Percentiles rank a stretch among this genome's conserved stretches.
phyloP scores from a whole-genome alignment of 768 basidiomycete genomes.

The Suillus spraguei region DNA sequence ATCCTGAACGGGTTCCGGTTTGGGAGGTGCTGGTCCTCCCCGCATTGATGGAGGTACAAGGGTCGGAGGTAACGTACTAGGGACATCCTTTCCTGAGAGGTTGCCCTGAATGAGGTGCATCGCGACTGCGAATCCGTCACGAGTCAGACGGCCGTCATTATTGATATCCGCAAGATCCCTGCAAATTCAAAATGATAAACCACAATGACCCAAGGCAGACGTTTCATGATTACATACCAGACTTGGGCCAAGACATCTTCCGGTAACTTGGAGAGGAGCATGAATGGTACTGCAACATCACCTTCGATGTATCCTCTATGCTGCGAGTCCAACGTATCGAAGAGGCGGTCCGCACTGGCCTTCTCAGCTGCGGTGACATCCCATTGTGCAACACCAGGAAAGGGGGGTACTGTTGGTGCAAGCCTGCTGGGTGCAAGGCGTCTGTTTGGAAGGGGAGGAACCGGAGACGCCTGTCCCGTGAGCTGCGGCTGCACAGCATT shows the following conservation, averaged over 20 bases:
- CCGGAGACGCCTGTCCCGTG: constrained; percentile 40
- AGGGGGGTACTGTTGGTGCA: constrained; percentile 28
- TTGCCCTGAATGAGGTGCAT: constrained; percentile 91
- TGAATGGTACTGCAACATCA: constrained; percentile 93
- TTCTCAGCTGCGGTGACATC: constrained; percentile 86
- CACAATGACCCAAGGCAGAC: constrained; percentile 1
- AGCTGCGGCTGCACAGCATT: constrained; percentile 59
- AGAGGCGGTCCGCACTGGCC: constrained; percentile 72
- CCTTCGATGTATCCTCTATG: constrained; percentile 86
- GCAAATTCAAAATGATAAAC: constrained; percentile 13
- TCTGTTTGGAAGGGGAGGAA: constrained; percentile 29
- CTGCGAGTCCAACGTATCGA: constrained; percentile 77
- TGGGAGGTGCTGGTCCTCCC: constrained; percentile 36
- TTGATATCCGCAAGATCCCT: constrained; percentile 96
- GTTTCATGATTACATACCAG: constrained; percentile 59
- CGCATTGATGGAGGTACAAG: constrained; percentile 87
- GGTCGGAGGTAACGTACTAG: constrained; percentile 64
- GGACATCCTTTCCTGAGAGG: constrained; percentile 77
- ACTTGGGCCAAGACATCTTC: constrained; percentile 86
- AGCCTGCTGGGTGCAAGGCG: constrained; percentile 22
- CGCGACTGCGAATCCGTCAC: constrained; percentile 94
- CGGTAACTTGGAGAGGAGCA: constrained; percentile 85
- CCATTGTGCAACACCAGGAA: constrained; percentile 54
- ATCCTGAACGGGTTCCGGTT: constrained; percentile 46
- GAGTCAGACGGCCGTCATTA: constrained; percentile 82